Conservation (phyloP, 495 filamentous ascomycete genomes). For the Geopyxis carbonaria region DNA sequence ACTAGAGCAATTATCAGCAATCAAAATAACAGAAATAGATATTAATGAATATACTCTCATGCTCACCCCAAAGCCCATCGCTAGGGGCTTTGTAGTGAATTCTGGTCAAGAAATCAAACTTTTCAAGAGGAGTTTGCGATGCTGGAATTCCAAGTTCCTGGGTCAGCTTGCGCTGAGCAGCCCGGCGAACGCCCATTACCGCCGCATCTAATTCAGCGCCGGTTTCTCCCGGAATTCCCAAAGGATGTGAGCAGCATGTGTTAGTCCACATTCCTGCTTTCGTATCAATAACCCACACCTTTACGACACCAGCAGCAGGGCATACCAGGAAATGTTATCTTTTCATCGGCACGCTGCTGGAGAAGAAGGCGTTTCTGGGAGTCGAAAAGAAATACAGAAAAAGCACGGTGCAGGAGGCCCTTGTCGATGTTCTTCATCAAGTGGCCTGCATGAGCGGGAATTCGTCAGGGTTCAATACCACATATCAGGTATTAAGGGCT, state of each 20-base stretch:
- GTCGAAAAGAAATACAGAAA: conserved; percentile 96
- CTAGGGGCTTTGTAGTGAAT: conserved; percentile 98
- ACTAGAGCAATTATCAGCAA: conserved; percentile 34
- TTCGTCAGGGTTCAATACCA: not conserved
- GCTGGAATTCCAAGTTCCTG: conserved; percentile 89
- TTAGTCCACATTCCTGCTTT: conserved; percentile 90
- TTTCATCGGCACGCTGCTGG: conserved; percentile 88
- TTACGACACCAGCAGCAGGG: not conserved
- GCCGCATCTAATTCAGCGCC: conserved; percentile 67
- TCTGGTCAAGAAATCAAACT: conserved; percentile 85
- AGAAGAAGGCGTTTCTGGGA: conserved; percentile 70
- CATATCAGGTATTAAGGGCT: not conserved
- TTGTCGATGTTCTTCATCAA: conserved; percentile 96
- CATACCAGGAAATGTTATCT: conserved; percentile 79
- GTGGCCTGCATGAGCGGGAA: conserved; percentile 78
- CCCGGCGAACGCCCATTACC: conserved; percentile 68
- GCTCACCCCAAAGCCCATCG: conserved; percentile 96
- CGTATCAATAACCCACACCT: not conserved
- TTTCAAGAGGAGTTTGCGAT: conserved; percentile 74
- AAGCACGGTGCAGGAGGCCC: conserved; percentile 89
- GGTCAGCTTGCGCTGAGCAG: conserved; percentile 78
- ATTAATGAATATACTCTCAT: conserved; percentile 51
- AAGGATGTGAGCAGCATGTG: conserved; percentile 95
- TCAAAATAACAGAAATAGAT: not conserved
- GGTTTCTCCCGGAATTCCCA: conserved; percentile 81